A percentile compares a stretch with the other conserved stretches of the same genome.
Conservation (phyloP, 139 green algal species). For the Chlamydomonas sp. region DNA sequence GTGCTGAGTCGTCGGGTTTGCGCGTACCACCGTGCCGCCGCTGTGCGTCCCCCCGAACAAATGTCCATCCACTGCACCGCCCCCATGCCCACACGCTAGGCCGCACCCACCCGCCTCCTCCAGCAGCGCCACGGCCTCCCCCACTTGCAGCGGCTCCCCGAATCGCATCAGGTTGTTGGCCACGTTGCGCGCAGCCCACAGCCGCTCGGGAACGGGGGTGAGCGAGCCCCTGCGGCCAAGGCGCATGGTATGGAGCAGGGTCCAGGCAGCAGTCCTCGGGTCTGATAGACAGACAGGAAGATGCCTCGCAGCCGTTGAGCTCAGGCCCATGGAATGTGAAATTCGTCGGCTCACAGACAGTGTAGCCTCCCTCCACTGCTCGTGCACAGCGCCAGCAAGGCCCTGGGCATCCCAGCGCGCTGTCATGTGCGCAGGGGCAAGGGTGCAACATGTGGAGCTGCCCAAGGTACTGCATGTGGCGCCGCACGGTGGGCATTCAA, state of each 20-base stretch:
- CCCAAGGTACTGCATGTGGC: no score
- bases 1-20: not conserved
- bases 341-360: no score
- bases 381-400: no score
- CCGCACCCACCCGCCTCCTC: constrained; percentile 28
- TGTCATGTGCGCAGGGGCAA: no score
- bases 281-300: no score
- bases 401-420: no score
- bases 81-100: no score
- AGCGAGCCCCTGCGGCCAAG: not conserved
- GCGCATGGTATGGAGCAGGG: not conserved
- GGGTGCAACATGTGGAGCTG: no score
- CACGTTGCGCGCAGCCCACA: constrained; percentile 62
- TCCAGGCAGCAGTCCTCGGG: not conserved
- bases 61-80: not conserved
- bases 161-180: constrained; percentile 56
- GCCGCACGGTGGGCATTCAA: no score
- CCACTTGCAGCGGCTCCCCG: constrained; percentile 13
- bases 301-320: no score
- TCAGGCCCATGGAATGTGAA: no score
- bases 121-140: constrained; percentile 49
- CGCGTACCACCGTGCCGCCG: not conserved
- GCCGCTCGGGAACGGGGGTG: constrained; percentile 50
- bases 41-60: not conserved
- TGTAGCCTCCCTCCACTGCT: no score